Base-by-base conservation (phyloP, 2,329 filamentous ascomycete species). In the Colletotrichum horii region DNA sequence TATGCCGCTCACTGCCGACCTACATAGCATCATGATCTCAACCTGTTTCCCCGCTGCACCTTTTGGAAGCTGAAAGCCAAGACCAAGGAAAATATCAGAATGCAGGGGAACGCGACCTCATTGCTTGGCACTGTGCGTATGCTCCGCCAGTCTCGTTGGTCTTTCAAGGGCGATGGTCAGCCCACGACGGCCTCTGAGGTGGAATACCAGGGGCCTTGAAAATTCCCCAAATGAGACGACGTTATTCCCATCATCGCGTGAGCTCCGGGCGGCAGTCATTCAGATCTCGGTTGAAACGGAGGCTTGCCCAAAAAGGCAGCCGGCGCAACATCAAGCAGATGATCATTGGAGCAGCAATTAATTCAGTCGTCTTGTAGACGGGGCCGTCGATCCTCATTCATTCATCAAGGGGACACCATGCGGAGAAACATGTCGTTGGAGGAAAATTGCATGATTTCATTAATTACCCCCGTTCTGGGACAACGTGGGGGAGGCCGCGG, bases 401-500 rank as follows among this genome's bases (percentile, higher is more conserved):
- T 58, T 43, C 16, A 65, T 19, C 22, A 36, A 24, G 28, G 67
- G 28, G 43, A 16, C 12, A 24, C 30, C 15, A 8, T 61, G 72
- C 72, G 72, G 72, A 75, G 71, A 71, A 71, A 66, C 43, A 38
- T 56, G 30, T 62, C 32, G 72, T 75, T 75, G 72, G 68, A 71
- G 68, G 72, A 66, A 75, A 71, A 71, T 75, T 66, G 52, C 61
- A 30, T 16, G 60, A 52, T 30, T 34, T 19, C 58, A 34, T 36
- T 58, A 9, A 24, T 19, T 5, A 15, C 14, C 48, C 56, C 11
- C 43, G 52, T 52, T 19, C 28, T 24, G 12, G 16, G 34, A n/a
- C 14, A 28, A 38, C 26, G 58, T 60, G 66, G 71, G 66, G 71
- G 48, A 56, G 43, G 3, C 43, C 26, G 36, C 38, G 30, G 30